These are phyloP conservation scores for Apocynum venetum DNA, from an alignment of 257 asterid species.

Conservation along the genomic window DNA sequence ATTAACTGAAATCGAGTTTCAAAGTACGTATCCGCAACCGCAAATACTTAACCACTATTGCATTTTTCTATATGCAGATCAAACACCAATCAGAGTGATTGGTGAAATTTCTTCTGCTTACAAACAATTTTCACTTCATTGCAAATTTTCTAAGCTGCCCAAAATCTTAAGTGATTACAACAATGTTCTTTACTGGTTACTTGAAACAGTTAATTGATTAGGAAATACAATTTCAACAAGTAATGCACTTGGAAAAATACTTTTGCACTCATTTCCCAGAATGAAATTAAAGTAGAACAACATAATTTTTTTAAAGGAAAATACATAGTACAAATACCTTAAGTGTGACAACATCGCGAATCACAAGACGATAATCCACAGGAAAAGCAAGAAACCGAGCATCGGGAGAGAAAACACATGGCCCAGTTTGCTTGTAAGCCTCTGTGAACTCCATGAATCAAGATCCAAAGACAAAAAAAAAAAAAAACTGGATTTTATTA, in stretches of 20 bases:
- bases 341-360: conserved; percentile 85
- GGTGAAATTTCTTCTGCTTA: not conserved
- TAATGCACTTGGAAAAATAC: not conserved
- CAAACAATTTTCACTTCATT: not conserved
- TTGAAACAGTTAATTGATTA: not conserved
- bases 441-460: conserved; percentile 83
- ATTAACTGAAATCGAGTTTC: not conserved
- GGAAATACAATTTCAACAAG: not conserved
- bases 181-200: not conserved
- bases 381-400: conserved; percentile 83
- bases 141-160: not conserved
- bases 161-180: not conserved
- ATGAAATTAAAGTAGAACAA: not conserved
- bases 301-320: too few species aligned
- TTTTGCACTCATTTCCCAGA: not conserved
- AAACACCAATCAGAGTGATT: not conserved
- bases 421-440: conserved; percentile 75
- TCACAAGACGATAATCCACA: conserved; percentile 85
- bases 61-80: not conserved
- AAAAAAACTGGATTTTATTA: not conserved
- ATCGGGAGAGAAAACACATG: conserved; percentile 87
- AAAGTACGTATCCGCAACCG: too few species aligned
- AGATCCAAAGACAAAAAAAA: not conserved
- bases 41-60: not conserved
- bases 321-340: conserved; percentile 42